phyloP scores from a whole-genome alignment of 2,329 filamentous ascomycete genomes.

The Paraconiothyrium sp. region DNA sequence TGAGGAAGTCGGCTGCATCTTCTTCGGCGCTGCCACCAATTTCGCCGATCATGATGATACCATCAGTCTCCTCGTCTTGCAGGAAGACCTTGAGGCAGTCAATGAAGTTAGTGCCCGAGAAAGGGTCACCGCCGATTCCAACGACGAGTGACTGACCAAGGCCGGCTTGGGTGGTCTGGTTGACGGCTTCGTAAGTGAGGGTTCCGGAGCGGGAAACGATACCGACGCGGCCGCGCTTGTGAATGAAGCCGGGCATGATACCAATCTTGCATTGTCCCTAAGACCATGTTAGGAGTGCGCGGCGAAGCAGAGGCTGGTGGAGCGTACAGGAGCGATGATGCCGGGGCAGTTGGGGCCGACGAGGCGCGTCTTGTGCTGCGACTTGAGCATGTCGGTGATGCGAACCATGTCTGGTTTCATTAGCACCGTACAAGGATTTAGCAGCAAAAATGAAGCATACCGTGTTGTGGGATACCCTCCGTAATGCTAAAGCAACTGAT shows the following conservation, averaged over 20 bases:
- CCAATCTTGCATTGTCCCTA: slow-evolving; percentile 98
- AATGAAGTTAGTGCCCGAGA: slow-evolving; percentile 99
- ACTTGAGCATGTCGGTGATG: slow-evolving; percentile 97
- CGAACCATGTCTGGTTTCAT: slow-evolving; percentile 86
- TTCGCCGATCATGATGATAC: slow-evolving; percentile 99
- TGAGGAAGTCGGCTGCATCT: slow-evolving; percentile 96
- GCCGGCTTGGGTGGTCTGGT: slow-evolving; percentile 97
- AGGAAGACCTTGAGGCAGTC: slow-evolving; percentile 98
- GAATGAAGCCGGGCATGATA: slow-evolving; percentile 99
- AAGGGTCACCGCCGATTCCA: slow-evolving; percentile 97
- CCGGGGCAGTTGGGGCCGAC: slow-evolving; percentile 98
- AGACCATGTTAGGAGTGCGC: slow-evolving; percentile 24
- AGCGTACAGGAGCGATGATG: slow-evolving; percentile 79
- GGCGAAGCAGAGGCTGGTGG: slow-evolving; percentile 16
- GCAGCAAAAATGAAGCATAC: slow-evolving; percentile 60
- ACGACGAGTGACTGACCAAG: slow-evolving; percentile 98
- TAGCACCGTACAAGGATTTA: slow-evolving; percentile 20
- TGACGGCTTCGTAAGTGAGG: slow-evolving; percentile 98
- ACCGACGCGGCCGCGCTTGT: slow-evolving; percentile 98
- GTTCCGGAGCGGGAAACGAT: slow-evolving; percentile 99
- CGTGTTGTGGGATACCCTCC: slow-evolving; percentile 96
- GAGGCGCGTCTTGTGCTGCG: slow-evolving; percentile 94
- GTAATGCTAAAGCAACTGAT: slow-evolving; percentile 71
- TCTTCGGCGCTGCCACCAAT: slow-evolving; percentile 98
- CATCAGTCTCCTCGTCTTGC: slow-evolving; percentile 93